phyloP scores from a whole-genome alignment of 1,284 basidiomycete species.

The Heliocybe sulcata region DNA sequence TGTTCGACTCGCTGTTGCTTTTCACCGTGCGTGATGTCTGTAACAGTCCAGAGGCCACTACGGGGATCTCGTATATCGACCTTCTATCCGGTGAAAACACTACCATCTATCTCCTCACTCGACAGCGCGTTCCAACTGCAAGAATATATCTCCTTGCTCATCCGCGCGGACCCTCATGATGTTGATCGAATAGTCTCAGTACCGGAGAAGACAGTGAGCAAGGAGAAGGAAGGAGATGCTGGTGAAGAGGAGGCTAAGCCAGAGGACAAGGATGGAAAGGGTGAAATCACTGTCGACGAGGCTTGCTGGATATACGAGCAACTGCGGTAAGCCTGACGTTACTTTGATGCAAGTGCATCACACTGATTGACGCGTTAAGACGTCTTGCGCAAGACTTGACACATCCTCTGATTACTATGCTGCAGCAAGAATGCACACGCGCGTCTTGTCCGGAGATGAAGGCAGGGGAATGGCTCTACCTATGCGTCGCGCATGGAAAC shows the following conservation, averaged over 20 bases:
- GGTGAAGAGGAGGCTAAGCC: conserved; percentile 32
- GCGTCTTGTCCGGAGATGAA: conserved; percentile 93
- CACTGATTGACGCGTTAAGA: conserved; percentile 32
- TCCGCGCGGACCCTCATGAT: conserved; percentile 83
- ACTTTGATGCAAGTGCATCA: neutral
- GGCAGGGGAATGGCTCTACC: conserved; percentile 93
- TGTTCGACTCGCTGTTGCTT: too few relatives aligned
- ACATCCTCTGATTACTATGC: conserved; percentile 80
- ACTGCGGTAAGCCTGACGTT: conserved; percentile 51
- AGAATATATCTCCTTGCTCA: conserved; percentile 88
- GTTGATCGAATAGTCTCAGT: conserved; percentile 77
- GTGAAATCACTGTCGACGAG: conserved; percentile 60
- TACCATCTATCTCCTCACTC: conserved; percentile 61
- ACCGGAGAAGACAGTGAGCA: conserved; percentile 35
- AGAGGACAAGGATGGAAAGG: conserved; percentile 34
- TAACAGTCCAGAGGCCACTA: conserved; percentile 51
- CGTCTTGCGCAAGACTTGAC: conserved; percentile 91
- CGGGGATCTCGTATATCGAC: conserved; percentile 71
- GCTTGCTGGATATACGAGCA: conserved; percentile 96
- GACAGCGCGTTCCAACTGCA: conserved; percentile 94
- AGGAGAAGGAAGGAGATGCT: conserved; percentile 24
- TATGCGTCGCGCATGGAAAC: conserved; percentile 89
- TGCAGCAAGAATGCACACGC: conserved; percentile 82
- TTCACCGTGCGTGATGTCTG: too few relatives aligned
- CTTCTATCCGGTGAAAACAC: conserved; percentile 65